Percentiles rank a stretch among this genome's conserved stretches.
These are phyloP conservation scores for Coprinellus aureogranulatus DNA, from an alignment of 768 basidiomycete species.

Conservation along the genomic window DNA sequence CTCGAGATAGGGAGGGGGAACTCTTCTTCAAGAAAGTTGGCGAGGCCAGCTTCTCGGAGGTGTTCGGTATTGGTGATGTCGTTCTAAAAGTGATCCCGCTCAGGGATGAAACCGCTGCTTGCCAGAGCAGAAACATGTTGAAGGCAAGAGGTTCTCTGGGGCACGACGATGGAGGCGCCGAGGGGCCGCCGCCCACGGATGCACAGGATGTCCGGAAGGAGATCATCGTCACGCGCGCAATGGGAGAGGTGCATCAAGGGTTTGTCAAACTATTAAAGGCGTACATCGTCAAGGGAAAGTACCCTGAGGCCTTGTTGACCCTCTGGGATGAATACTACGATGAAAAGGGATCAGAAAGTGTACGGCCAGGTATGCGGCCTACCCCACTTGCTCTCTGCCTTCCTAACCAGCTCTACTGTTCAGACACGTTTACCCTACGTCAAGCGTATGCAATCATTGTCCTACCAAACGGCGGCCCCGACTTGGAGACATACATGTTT, in stretches of 20 bases:
- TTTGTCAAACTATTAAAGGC: constrained; percentile 82
- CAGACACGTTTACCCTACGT: constrained; percentile 71
- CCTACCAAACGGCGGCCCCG: constrained; percentile 84
- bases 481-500: constrained; percentile 85
- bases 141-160: constrained; percentile 1
- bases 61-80: constrained; percentile 85
- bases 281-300: constrained; percentile 82
- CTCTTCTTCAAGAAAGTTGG: constrained; percentile 78
- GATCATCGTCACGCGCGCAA: constrained; percentile 69
- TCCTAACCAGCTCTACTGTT: not conserved
- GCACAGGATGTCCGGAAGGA: constrained; percentile 78
- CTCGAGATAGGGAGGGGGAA: constrained; percentile 16
- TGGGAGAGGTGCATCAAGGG: constrained; percentile 73
- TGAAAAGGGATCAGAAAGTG: constrained; percentile 75
- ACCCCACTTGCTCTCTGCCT: constrained; percentile 1
- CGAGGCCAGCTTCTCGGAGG: constrained; percentile 96
- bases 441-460: constrained; percentile 91
- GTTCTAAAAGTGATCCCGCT: constrained; percentile 90
- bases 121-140: constrained; percentile 11
- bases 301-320: constrained; percentile 73
- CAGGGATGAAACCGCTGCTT: constrained; percentile 42
- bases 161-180: constrained; percentile 29
- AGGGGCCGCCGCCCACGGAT: constrained; percentile 68
- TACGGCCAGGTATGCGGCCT: constrained; percentile 67
- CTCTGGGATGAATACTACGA: constrained; percentile 86